A percentile compares a stretch with the other conserved stretches of the same genome.
Conservation (phyloP, 805 yeast genomes). For the Yamadazyma ubonensis region DNA sequence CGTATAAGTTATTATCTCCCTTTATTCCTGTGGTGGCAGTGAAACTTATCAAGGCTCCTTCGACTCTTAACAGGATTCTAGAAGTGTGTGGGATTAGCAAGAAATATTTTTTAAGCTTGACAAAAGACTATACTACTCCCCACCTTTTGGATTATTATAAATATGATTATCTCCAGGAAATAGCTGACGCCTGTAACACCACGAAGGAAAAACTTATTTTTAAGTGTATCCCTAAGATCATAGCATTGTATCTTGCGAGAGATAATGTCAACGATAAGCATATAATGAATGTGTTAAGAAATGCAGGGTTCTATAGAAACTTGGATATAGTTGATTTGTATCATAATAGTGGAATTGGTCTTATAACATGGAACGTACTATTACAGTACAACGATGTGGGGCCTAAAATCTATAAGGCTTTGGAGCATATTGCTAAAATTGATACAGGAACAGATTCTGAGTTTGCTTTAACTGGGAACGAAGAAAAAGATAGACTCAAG, state of each 20-base stretch:
- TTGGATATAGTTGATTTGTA: slow-evolving; percentile 33
- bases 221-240: slow-evolving; percentile 48
- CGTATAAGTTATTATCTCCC: slow-evolving; percentile 80
- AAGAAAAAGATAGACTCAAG: slow-evolving; percentile 14
- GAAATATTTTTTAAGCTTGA: slow-evolving; percentile 62
- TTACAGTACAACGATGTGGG: slow-evolving; percentile 30
- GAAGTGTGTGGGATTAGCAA: slow-evolving; percentile 63
- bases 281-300: slow-evolving; percentile 52
- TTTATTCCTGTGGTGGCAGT: slow-evolving; percentile 71
- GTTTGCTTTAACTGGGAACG: background rate
- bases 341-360: slow-evolving; percentile 36
- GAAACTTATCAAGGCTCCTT: slow-evolving; percentile 58
- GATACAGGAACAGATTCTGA: slow-evolving; percentile 9
- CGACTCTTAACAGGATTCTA: slow-evolving; percentile 58
- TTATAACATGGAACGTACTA: slow-evolving; percentile 36
- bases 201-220: slow-evolving; percentile 48
- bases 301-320: slow-evolving; percentile 47
- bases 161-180: slow-evolving; percentile 58
- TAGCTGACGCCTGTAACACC: slow-evolving; percentile 53
- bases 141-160: slow-evolving; percentile 66
- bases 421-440: slow-evolving; percentile 38
- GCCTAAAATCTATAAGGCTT: slow-evolving; percentile 40
- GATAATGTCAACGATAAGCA: slow-evolving; percentile 49
- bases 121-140: slow-evolving; percentile 75
- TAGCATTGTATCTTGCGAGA: slow-evolving; percentile 58